Percentiles rank a stretch among this genome's conserved stretches.
These are phyloP conservation scores for Penicillium odoratum DNA, from an alignment of 495 filamentous ascomycete genomes.

Conservation along the genomic window DNA sequence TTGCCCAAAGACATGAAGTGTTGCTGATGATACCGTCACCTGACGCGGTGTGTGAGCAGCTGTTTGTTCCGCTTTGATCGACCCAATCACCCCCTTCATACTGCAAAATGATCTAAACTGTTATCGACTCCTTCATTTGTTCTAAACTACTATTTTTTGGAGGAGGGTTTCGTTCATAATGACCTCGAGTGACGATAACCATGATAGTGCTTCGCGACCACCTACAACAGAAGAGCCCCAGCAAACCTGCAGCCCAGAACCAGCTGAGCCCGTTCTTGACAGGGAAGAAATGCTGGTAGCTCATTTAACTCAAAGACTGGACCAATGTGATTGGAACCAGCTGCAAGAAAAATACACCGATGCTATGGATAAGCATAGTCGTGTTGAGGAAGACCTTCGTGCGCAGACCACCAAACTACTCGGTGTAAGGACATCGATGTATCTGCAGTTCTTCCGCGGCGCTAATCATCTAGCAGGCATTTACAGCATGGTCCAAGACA, in stretches of 20 bases:
- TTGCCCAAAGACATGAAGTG: background rate
- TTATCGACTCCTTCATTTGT: background rate
- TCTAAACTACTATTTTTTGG: background rate
- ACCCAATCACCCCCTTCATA: background rate
- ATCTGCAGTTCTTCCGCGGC: background rate
- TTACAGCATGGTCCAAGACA: slow-evolving; percentile 67
- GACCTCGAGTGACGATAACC: background rate
- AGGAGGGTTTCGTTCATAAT: background rate
- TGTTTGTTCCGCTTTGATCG: background rate
- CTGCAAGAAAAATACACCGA: slow-evolving; percentile 63
- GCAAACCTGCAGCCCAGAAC: slow-evolving; percentile 13
- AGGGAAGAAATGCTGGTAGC: slow-evolving; percentile 18
- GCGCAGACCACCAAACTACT: slow-evolving; percentile 63
- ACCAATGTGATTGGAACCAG: slow-evolving; percentile 64
- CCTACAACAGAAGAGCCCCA: background rate
- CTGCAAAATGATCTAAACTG: background rate
- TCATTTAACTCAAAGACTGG: slow-evolving; percentile 28
- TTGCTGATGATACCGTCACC: slow-evolving; percentile 20
- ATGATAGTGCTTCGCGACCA: background rate
- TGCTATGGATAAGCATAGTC: slow-evolving; percentile 58
- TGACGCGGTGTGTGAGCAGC: slow-evolving; percentile 15
- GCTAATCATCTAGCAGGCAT: slow-evolving; percentile 45
- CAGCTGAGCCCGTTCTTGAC: slow-evolving; percentile 7
- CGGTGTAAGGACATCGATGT: slow-evolving; percentile 44
- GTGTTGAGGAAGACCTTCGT: slow-evolving; percentile 60